phyloP scores from a whole-genome alignment of 2,329 filamentous ascomycete genomes.

The Cladobotryum mycophilum region DNA sequence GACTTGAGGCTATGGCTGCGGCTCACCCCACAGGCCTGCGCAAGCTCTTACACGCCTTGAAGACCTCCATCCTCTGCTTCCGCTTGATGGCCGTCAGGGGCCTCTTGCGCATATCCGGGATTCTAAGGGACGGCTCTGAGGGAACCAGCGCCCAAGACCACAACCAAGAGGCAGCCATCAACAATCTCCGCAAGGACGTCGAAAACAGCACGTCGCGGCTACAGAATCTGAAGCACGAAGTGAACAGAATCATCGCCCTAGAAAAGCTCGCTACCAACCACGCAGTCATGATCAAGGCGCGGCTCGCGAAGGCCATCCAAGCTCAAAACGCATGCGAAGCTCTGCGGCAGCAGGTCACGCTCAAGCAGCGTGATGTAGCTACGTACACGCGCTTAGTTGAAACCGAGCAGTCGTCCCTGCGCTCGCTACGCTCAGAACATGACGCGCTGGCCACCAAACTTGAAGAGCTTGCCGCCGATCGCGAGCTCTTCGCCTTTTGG shows the following conservation, averaged over 20 bases:
- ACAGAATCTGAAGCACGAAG: background rate
- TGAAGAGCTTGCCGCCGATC: slow-evolving; percentile 6
- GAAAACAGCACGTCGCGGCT: background rate
- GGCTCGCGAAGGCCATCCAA: background rate
- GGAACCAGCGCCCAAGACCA: background rate
- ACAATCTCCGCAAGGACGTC: slow-evolving; percentile 5
- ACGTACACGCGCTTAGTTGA: background rate
- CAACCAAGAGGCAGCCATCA: background rate
- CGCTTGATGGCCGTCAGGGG: background rate
- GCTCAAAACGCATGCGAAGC: slow-evolving; percentile 5
- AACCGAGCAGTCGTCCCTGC: slow-evolving; percentile 4
- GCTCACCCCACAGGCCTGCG: background rate
- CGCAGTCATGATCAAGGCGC: background rate
- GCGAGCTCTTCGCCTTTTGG: slow-evolving; percentile 19
- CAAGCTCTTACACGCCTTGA: slow-evolving; percentile 2
- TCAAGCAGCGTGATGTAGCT: slow-evolving; percentile 7
- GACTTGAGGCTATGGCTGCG: background rate
- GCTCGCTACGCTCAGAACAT: background rate
- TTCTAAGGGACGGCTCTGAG: background rate
- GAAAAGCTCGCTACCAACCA: background rate
- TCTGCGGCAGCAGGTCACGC: slow-evolving; percentile 2
- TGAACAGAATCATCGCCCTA: background rate
- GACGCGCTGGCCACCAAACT: background rate
- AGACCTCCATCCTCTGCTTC: slow-evolving; percentile 1
- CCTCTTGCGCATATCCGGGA: background rate